These are phyloP conservation scores for Tolypocladium ovalisporum DNA, from an alignment of 2,329 filamentous ascomycete species.

Conservation along the genomic window DNA sequence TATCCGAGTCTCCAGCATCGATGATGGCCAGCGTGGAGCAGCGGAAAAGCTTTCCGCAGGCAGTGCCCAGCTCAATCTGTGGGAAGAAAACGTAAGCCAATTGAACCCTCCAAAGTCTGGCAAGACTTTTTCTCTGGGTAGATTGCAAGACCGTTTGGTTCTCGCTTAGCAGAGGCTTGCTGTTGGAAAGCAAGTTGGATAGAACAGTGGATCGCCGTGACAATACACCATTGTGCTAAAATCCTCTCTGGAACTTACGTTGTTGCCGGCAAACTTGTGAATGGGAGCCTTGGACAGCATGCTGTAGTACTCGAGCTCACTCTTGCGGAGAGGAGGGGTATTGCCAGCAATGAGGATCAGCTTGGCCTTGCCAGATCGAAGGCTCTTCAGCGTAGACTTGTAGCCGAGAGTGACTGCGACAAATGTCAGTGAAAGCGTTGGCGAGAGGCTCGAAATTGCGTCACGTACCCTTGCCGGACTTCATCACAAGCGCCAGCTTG, in stretches of 20 bases:
- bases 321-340: slow-evolving; percentile 95
- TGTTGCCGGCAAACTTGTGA: slow-evolving; percentile 97
- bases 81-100: slow-evolving; percentile 43
- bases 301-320: slow-evolving; percentile 89
- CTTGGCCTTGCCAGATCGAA: slow-evolving; percentile 96
- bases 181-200: slow-evolving; percentile 5
- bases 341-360: slow-evolving; percentile 89
- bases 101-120: slow-evolving; percentile 79
- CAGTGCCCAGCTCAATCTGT: slow-evolving; percentile 96
- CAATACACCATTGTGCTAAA: not conserved
- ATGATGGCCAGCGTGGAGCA: slow-evolving; percentile 96
- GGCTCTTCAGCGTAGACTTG: slow-evolving; percentile 58
- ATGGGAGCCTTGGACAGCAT: slow-evolving; percentile 91
- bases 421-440: not conserved
- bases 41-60: slow-evolving; percentile 97
- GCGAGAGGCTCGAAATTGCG: not conserved
- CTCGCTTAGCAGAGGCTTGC: slow-evolving; percentile 8
- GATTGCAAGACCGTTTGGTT: slow-evolving; percentile 25
- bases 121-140: slow-evolving; percentile 87
- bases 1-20: slow-evolving; percentile 97
- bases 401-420: slow-evolving; percentile 28
- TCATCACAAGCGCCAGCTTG: slow-evolving; percentile 52
- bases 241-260: slow-evolving; percentile 61
- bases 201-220: not conserved
- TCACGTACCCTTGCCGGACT: slow-evolving; percentile 62